phyloP scores from a whole-genome alignment of 1,284 basidiomycete genomes.

The Puccinia novopanici region DNA sequence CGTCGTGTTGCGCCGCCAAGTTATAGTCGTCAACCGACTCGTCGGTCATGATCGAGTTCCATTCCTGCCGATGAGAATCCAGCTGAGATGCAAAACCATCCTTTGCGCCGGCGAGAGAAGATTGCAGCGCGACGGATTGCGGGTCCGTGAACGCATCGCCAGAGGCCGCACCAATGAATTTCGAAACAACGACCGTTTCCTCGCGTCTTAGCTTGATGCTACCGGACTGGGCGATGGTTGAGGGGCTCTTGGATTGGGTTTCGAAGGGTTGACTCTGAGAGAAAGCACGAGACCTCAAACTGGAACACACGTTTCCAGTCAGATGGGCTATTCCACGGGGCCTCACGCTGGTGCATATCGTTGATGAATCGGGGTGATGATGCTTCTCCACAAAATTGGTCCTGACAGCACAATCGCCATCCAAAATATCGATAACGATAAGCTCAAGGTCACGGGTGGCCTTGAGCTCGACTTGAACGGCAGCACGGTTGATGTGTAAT shows the following conservation, averaged over 20 bases:
- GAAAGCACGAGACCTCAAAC: slow-evolving; percentile 40
- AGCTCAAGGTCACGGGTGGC: slow-evolving; percentile 48
- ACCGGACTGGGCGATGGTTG: slow-evolving; percentile 36
- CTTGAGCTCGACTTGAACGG: slow-evolving; percentile 53
- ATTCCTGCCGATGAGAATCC: slow-evolving; percentile 51
- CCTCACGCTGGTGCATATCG: slow-evolving; percentile 54
- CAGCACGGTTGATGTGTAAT: slow-evolving; percentile 53
- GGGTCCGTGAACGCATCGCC: slow-evolving; percentile 54
- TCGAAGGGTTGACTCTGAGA: slow-evolving; percentile 32
- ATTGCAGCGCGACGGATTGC: slow-evolving; percentile 51
- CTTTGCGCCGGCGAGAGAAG: slow-evolving; percentile 51
- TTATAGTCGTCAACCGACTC: slow-evolving; percentile 53
- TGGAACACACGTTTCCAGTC: slow-evolving; percentile 49
- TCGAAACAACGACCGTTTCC: slow-evolving; percentile 53
- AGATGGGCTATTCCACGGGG: slow-evolving; percentile 55
- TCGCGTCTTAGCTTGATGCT: slow-evolving; percentile 2
- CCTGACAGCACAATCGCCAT: slow-evolving; percentile 55
- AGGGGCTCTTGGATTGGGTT: slow-evolving; percentile 10
- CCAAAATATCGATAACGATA: slow-evolving; percentile 55
- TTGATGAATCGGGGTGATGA: slow-evolving; percentile 45
- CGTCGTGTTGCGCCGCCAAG: neutral
- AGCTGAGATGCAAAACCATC: slow-evolving; percentile 53
- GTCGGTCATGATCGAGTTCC: slow-evolving; percentile 53
- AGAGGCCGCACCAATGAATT: slow-evolving; percentile 58
- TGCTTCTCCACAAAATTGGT: slow-evolving; percentile 52